These are phyloP conservation scores for Geranium rotundifolium DNA, from an alignment of 345 rosid genomes.

Conservation along the genomic window DNA sequence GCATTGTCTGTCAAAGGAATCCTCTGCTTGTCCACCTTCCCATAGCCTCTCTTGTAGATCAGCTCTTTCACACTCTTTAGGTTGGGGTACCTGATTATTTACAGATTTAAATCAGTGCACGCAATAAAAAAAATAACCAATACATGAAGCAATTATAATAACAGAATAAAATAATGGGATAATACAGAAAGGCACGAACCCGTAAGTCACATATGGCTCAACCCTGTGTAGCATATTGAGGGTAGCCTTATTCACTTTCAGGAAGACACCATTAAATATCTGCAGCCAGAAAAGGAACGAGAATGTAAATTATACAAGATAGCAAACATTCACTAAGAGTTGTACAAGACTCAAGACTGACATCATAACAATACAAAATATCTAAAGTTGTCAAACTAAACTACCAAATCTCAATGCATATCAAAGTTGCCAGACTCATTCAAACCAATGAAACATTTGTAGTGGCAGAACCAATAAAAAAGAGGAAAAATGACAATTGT, in stretches of 20 bases:
- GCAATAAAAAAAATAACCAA: background rate
- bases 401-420: too few species aligned
- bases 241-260: constrained; percentile 19
- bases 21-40: too few species aligned
- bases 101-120: background rate
- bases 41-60: constrained; percentile 20
- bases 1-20: constrained; percentile 68
- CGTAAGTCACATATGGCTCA: constrained; percentile 89
- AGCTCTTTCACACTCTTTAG: constrained; percentile 79
- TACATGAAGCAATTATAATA: background rate
- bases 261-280: constrained; percentile 91
- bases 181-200: constrained; percentile 31
- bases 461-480: too few species aligned
- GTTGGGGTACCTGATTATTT: constrained; percentile 53
- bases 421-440: too few species aligned
- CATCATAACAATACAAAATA: too few species aligned
- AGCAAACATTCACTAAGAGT: too few species aligned
- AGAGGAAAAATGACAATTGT: too few species aligned
- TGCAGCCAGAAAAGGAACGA: constrained; percentile 4
- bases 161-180: too few species aligned
- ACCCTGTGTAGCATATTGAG: constrained; percentile 86
- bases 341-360: too few species aligned
- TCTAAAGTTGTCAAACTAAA: too few species aligned
- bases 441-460: too few species aligned
- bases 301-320: too few species aligned